Percentiles rank a stretch among this genome's conserved stretches.
Conservation (phyloP, 2,329 filamentous ascomycete species). For the Stemphylium lycopersici region DNA sequence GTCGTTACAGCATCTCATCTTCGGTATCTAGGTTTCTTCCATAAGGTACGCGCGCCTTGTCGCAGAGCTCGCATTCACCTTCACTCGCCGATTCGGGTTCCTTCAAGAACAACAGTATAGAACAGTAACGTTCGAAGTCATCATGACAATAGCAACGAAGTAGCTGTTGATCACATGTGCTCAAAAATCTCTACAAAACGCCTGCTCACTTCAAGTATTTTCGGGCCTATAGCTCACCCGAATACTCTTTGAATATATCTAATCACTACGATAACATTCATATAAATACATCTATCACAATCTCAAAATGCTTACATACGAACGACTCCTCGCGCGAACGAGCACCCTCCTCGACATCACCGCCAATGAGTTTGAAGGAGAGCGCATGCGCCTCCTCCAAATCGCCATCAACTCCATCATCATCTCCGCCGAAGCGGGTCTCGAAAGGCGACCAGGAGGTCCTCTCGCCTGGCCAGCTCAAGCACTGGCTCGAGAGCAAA, state of each 20-base stretch:
- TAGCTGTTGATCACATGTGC: not conserved
- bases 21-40: no score
- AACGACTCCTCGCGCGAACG: not conserved
- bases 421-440: not conserved
- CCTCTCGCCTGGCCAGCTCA: not conserved
- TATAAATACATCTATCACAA: not conserved
- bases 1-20: no score
- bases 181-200: no score
- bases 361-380: not conserved
- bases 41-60: no score
- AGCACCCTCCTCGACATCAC: not conserved
- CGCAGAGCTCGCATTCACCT: no score
- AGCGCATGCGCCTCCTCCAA: not conserved
- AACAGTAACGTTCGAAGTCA: no score
- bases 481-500: not conserved
- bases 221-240: not conserved
- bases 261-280: not conserved
- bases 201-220: no score
- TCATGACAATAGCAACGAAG: not conserved
- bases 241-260: not conserved
- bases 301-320: not conserved
- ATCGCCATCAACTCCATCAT: not conserved
- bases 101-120: no score
- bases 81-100: no score
- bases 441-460: not conserved